Base-by-base conservation (phyloP, 345 rosid genomes). In the Camelina sativa region DNA sequence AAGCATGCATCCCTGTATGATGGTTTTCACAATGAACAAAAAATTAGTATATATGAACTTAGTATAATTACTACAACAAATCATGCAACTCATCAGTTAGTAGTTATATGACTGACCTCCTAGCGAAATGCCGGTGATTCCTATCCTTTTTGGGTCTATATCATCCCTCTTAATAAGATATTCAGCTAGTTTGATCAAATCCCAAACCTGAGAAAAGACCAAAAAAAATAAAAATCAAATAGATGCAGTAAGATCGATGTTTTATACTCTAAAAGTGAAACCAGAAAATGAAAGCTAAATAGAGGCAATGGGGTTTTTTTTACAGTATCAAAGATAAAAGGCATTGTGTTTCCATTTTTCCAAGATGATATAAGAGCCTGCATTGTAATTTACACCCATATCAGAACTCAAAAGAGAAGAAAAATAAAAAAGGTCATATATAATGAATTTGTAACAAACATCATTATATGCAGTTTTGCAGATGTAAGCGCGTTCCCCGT, bases 301-400 rank as follows among this genome's bases (percentile, higher is more conserved):
- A 4, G 47, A 80, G 10, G 40, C 38, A 40, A 48, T 70, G 55
- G 72, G 30, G 25, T 1, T 3, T 28, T 28, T 8, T 16, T 11
- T 81, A 89, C 97, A 72, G 93, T 86, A 80, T 89, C 97, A 80
- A 80, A 91, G 82, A 94, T 82, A 78, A 94, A 94, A 38, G 98
- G 97, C 98, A 94, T 88, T 28, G 90, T 89, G 61, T 86, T 85
- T 52, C 98, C 96, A 10, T 78, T 84, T 75, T 62, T 88, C 98
- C 99, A 95, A 23, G 98, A 83, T 62, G 97, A 88, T 11, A 92
- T 79, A 66, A 95, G 89, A 72, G 92, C 98, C 99, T 95, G 85
- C 81, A 82, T 9, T 78, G 19, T 44, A 0, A 44, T 47, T 10
- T 25, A 58, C 58, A 69, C 10, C 44, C 46, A 58, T 64, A 19